Evolutionary conservation across 129 eudicot genomes (phyloP).

Genomic region (Lactuca sativa): DNA sequence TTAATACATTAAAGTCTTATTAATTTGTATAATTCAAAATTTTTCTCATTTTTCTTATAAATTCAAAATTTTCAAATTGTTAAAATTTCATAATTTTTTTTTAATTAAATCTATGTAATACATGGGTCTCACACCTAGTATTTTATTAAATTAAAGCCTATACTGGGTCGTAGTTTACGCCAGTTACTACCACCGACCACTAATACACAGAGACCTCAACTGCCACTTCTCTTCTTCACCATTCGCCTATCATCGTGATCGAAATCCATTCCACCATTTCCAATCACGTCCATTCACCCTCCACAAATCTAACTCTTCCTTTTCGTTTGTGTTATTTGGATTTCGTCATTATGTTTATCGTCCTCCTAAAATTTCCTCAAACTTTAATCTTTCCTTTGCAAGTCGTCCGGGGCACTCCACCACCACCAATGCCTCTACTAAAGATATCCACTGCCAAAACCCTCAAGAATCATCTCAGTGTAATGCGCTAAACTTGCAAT

Average conservation of each 20-base stretch:
- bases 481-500: background rate
- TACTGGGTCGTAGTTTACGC: constrained; percentile 13
- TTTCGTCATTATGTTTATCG: constrained; percentile 5
- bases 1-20: too few species aligned
- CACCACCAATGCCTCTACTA: constrained; percentile 14
- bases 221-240: constrained; percentile 25
- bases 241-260: constrained; percentile 4
- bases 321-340: constrained; percentile 1
- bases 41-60: too few species aligned
- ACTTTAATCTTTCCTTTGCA: constrained; percentile 15
- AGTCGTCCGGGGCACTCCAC: constrained; percentile 5
- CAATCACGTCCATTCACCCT: constrained; percentile 19
- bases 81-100: too few species aligned
- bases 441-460: constrained; percentile 12
- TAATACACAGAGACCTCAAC: constrained; percentile 7
- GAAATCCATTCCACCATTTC: constrained; percentile 10
- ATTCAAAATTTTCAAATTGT: too few species aligned
- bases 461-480: constrained; percentile 14
- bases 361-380: constrained; percentile 14
- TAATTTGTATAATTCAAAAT: too few species aligned
- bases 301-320: background rate
- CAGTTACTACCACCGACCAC: constrained; percentile 11
- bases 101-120: too few species aligned
- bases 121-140: too few species aligned
- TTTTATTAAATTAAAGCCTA: too few species aligned